Conservation (phyloP, 331 rosid genomes). For the Quercus phellos region DNA sequence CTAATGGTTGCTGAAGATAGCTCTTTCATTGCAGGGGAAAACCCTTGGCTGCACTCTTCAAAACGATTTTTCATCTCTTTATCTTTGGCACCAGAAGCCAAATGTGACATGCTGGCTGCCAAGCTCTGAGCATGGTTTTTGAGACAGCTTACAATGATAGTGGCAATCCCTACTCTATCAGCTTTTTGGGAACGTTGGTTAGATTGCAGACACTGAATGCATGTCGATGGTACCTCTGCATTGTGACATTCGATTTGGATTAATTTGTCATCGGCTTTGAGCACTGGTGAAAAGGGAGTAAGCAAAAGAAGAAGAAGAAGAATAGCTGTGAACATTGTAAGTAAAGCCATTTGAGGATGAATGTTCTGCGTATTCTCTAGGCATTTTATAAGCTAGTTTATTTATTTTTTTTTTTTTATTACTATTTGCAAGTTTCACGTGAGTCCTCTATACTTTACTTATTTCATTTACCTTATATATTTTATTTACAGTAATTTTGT, state of each 20-base stretch:
- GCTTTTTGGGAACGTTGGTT: not conserved
- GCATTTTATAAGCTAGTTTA: not conserved
- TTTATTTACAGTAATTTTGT: too few species aligned
- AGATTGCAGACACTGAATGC: conserved; percentile 26
- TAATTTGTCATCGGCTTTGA: conserved; percentile 17
- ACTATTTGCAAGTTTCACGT: too few species aligned
- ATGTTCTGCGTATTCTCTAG: not conserved
- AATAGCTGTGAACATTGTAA: not conserved
- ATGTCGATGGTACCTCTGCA: conserved; percentile 20
- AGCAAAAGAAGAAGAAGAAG: conserved; percentile 4
- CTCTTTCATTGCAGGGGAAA: not conserved
- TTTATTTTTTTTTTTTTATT: too few species aligned
- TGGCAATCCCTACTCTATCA: conserved; percentile 11
- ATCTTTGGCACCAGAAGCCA: conserved; percentile 5
- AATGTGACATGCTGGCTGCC: conserved; percentile 12
- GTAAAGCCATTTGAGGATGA: not conserved
- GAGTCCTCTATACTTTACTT: too few species aligned
- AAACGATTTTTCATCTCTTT: not conserved
- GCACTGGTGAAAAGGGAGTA: not conserved
- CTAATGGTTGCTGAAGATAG: not conserved
- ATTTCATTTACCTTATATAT: too few species aligned
- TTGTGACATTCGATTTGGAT: conserved; percentile 22
- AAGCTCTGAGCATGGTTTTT: conserved; percentile 7
- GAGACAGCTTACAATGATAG: conserved; percentile 13
- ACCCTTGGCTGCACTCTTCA: not conserved